Evolutionary conservation across 768 basidiomycete species (phyloP).

Genomic region (Leccinum uliginosum): DNA sequence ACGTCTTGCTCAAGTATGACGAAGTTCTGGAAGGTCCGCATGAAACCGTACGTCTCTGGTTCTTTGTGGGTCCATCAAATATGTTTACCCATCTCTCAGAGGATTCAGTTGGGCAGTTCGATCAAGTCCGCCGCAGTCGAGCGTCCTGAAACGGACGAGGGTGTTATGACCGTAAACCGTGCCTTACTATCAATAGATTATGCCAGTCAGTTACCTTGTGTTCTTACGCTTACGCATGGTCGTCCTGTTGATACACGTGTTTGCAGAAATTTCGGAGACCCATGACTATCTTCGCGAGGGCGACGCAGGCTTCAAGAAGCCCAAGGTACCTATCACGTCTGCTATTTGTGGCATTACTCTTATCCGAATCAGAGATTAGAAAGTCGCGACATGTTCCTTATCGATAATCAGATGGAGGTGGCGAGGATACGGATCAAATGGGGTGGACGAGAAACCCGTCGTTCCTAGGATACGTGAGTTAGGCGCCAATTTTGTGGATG

Average conservation of each 20-base stretch:
- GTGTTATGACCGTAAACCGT: slow-evolving; percentile 66
- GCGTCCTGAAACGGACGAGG: slow-evolving; percentile 44
- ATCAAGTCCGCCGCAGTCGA: slow-evolving; percentile 34
- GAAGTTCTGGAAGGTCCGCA: slow-evolving; percentile 70
- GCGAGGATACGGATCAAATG: slow-evolving; percentile 45
- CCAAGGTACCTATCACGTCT: slow-evolving; percentile 52
- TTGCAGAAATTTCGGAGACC: slow-evolving; percentile 77
- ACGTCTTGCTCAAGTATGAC: slow-evolving; percentile 90
- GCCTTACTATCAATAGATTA: slow-evolving; percentile 85
- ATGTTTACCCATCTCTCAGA: slow-evolving; percentile 40
- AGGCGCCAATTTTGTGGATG: slow-evolving; percentile 91
- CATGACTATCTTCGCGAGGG: slow-evolving; percentile 91
- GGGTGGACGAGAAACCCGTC: slow-evolving; percentile 69
- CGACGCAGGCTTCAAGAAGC: slow-evolving; percentile 93
- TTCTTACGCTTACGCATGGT: neutral
- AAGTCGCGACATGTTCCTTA: slow-evolving; percentile 64
- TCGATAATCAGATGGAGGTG: slow-evolving; percentile 38
- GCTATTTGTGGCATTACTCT: neutral
- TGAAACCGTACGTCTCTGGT: slow-evolving; percentile 50
- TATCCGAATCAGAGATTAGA: slow-evolving; percentile 62
- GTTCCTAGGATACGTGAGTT: slow-evolving; percentile 67
- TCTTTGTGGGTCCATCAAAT: slow-evolving; percentile 1
- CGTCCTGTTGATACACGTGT: slow-evolving; percentile 16
- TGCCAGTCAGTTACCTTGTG: slow-evolving; percentile 55
- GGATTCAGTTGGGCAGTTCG: slow-evolving; percentile 76